phyloP scores from a whole-genome alignment of 148 eudicot species.

The Tetragonia tetragonoides region DNA sequence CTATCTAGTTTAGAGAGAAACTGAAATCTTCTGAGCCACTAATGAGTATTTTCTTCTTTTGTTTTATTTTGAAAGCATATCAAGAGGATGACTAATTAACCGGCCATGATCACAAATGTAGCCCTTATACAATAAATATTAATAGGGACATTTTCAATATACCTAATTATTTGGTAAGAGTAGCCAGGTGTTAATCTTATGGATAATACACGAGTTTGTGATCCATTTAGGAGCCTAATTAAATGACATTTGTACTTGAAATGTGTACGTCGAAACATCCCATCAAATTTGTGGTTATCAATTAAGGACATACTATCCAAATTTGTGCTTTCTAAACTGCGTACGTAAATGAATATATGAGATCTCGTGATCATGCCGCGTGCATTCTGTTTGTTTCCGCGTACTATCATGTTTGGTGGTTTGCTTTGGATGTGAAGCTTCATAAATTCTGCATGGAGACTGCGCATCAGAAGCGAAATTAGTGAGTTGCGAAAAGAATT shows the following conservation, averaged over 20 bases:
- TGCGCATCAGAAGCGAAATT: too few species aligned
- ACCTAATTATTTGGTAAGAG: conserved; percentile 18
- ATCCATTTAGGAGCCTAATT: not conserved
- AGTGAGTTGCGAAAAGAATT: too few species aligned
- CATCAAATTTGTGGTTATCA: not conserved
- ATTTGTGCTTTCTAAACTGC: too few species aligned
- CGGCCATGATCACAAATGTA: too few species aligned
- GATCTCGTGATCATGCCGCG: too few species aligned
- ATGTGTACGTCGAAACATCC: not conserved
- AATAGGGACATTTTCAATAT: not conserved
- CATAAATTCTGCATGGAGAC: too few species aligned
- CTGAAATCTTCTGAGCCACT: not conserved
- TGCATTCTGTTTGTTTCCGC: too few species aligned
- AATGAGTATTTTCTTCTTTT: not conserved
- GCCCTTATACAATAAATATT: not conserved
- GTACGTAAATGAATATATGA: too few species aligned
- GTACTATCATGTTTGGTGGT: too few species aligned
- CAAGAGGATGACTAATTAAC: too few species aligned
- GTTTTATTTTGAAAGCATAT: too few species aligned
- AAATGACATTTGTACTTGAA: conserved; percentile 3
- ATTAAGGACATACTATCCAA: not conserved
- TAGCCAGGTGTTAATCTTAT: conserved; percentile 10
- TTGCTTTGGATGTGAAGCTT: too few species aligned
- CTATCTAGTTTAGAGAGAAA: not conserved
- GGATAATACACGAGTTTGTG: not conserved